Evolutionary conservation across 495 filamentous ascomycete genomes (phyloP), one percentile per base, ranked within the genome.

Genomic region (Darksidea phi): DNA sequence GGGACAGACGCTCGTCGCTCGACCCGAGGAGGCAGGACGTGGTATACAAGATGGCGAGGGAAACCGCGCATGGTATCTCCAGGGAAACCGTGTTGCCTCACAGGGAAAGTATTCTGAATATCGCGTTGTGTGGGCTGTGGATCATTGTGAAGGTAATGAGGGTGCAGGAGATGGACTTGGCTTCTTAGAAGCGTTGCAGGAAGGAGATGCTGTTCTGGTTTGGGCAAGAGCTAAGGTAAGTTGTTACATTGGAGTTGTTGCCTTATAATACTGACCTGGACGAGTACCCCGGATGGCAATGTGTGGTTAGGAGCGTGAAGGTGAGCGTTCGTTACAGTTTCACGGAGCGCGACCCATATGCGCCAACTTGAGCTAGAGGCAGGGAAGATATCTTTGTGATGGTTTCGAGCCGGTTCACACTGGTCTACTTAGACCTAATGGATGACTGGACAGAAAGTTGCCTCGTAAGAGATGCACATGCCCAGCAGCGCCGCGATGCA

Each of bases 201-300:
- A 54, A 8, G 57, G 48, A 24, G 57, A 61, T 36, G 4, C 4
- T 34, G 21, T 61, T 38, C 3, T 43, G 13, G 24, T 54, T 11
- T 47, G 48, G 48, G 57, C 57, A 10, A 52, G 57, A 34, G 57
- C 57, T 8, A 53, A 61, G 49, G 57, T 61, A 46, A 24, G 47
- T 25, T 10, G 2, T 10, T 34, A 32, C 28, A 4, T 10, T 32
- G 4, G 28, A 32, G 28, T 37, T 34, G 6, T 1, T n/a, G n/a
- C n/a, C 18, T 50, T 21, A 6, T 37, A 1, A 1, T 20, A 43
- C 15, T 43, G 6, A 43, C 15, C 41, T 15, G 49, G 13, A 37
- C 5, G 8, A 53, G 49, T 53, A 23, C 4, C 12, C 24, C 15
- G 49, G 49, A 2, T 53, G 49, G 49, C 13, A 34, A 34, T 53